These are phyloP conservation scores for Microbotryomycetes sp. DNA, from an alignment of 1,284 basidiomycete genomes.

Conservation along the genomic window DNA sequence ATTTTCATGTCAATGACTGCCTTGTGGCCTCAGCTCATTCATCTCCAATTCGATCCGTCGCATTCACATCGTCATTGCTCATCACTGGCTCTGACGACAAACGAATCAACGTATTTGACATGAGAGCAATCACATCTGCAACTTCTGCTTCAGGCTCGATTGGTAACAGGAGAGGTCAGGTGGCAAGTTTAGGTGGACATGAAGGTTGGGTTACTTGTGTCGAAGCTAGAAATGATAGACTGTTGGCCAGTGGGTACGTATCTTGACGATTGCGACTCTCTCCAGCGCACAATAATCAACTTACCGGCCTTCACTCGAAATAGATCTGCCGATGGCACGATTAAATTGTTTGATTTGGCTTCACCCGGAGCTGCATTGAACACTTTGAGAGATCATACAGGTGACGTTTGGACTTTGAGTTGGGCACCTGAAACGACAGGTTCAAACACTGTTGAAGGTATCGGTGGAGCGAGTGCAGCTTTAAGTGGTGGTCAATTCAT, in stretches of 20 bases:
- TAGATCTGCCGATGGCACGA: conserved; percentile 32
- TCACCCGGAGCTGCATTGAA: conserved; percentile 28
- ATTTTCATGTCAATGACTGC: too few relatives aligned
- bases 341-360: conserved; percentile 35
- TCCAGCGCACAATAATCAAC: neutral
- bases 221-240: conserved; percentile 28
- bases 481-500: conserved; percentile 32
- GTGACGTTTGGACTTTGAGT: conserved; percentile 35
- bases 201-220: conserved; percentile 34
- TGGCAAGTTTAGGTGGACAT: conserved; percentile 34
- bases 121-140: conserved; percentile 27
- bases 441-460: conserved; percentile 20
- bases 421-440: conserved; percentile 30
- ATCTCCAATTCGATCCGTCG: conserved; percentile 33
- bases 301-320: neutral
- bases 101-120: conserved; percentile 36
- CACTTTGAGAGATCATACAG: conserved; percentile 33
- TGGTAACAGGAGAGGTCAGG: conserved; percentile 29
- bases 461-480: conserved; percentile 28
- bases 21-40: conserved; percentile 28
- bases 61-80: conserved; percentile 36
- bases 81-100: conserved; percentile 37
- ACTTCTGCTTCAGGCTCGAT: conserved; percentile 4
- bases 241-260: conserved; percentile 31
- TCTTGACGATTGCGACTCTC: conserved; percentile 6